Base-by-base conservation (phyloP, 2,329 filamentous ascomycete genomes). In the Aspergillus novoparasiticus region DNA sequence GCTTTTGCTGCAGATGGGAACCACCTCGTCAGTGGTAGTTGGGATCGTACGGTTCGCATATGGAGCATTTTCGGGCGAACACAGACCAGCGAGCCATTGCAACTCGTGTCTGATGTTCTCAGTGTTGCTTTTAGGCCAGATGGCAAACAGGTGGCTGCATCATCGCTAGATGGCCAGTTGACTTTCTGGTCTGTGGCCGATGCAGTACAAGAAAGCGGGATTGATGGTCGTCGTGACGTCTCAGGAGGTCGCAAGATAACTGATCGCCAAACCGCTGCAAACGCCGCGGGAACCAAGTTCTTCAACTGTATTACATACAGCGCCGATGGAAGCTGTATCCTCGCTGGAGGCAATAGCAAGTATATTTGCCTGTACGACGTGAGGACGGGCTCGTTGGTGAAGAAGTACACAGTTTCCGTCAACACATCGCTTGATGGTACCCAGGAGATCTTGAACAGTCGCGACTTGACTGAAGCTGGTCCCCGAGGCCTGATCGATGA, bases 311-410 rank as follows among this genome's bases (percentile, higher is more conserved):
- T 99, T 68, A 88, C 87, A 59, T 99, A 98, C 80, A 97, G 93
- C 75, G 90, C 92, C 1, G 95, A 99, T 74, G 95, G 95, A 14
- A 91, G 88, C 66, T 97, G 95, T 71, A 84, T 99, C 12, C 83
- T 99, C 46, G 95, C 94, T 0, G 94, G 88, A 55, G 95, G 95
- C 36, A 97, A 95, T 83, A 97, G 93, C 88, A 99, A 99, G 81
- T 97, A 96, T 78, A 97, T 99, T 58, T 98, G 95, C 75, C 79
- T 99, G 62, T 99, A 99, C 80, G 94, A 96, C n/a, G 92, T 96
- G 36, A 89, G 89, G 62, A 96, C 94, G 0, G 93, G 95, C 76
- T 93, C 95, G 0, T 82, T 99, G 12, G 83, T 98, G 61, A 97
- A 96, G 77, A 97, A 97, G 75, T 99, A 91, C 75, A 97, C 94